These are phyloP conservation scores for Fusarium proliferatum DNA, from an alignment of 2,329 filamentous ascomycete species.

Conservation along the genomic window DNA sequence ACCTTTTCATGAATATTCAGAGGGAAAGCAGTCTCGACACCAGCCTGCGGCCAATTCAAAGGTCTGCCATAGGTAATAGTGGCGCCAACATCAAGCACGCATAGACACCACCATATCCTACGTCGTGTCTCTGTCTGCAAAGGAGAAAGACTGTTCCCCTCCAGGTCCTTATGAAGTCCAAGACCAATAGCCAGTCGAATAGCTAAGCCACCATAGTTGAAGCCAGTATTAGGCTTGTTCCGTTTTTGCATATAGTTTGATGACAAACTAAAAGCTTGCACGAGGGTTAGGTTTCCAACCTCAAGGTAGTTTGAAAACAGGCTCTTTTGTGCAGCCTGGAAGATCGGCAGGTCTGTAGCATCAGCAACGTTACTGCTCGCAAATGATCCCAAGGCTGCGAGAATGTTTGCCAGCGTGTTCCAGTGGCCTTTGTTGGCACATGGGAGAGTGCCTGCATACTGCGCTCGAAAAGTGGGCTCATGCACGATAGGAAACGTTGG, in stretches of 20 bases:
- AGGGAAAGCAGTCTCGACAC: constrained; percentile 24
- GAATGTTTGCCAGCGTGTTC: constrained; percentile 18
- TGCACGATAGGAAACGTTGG: constrained; percentile 24
- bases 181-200: constrained; percentile 12
- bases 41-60: constrained; percentile 25
- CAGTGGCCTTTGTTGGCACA: constrained; percentile 24
- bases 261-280: constrained; percentile 19
- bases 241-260: constrained; percentile 27
- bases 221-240: constrained; percentile 27
- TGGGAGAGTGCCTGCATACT: constrained; percentile 13
- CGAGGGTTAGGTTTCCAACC: constrained; percentile 22
- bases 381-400: constrained; percentile 21
- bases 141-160: not conserved
- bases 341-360: constrained; percentile 13
- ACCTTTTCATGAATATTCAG: constrained; percentile 27
- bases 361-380: constrained; percentile 10
- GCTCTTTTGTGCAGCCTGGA: constrained; percentile 21
- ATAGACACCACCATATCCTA: constrained; percentile 29
- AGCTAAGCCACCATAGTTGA: constrained; percentile 24
- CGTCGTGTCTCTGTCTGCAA: constrained; percentile 27
- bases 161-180: constrained; percentile 27
- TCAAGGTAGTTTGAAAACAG: constrained; percentile 29
- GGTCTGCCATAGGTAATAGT: constrained; percentile 27
- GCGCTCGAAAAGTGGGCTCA: constrained; percentile 30
- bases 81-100: constrained; percentile 22